Percentiles rank a stretch among this genome's conserved stretches.
Conservation (phyloP, 257 asterid genomes). For the Coffea eugenioides region DNA sequence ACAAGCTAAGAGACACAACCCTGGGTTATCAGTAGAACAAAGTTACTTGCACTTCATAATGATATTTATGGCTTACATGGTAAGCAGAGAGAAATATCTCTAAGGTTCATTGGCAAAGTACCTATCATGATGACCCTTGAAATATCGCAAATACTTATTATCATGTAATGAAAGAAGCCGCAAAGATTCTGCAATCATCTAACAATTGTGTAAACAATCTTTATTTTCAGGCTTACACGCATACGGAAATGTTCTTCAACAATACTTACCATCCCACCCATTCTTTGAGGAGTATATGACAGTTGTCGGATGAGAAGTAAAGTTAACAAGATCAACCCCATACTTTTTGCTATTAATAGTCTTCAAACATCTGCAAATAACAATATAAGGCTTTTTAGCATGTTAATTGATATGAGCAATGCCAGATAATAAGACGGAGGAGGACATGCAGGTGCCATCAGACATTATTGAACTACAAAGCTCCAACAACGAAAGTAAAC, state of each 20-base stretch:
- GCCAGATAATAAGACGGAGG: not conserved
- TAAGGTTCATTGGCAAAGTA: conserved; percentile 19
- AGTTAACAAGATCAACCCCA: conserved; percentile 95
- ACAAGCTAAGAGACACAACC: conserved; percentile 87
- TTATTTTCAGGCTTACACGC: conserved; percentile 14
- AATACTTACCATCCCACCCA: conserved; percentile 95
- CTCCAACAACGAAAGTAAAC: not conserved
- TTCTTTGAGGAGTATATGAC: conserved; percentile 97
- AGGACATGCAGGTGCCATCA: not conserved
- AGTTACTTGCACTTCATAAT: not conserved
- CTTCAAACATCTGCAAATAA: conserved; percentile 70
- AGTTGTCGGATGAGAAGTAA: conserved; percentile 94
- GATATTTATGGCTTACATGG: not conserved
- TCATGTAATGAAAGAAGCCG: conserved; percentile 94
- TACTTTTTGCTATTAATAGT: conserved; percentile 94
- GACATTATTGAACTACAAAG: not conserved
- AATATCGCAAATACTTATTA: conserved; percentile 95
- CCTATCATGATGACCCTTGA: conserved; percentile 99
- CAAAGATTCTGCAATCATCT: conserved; percentile 74
- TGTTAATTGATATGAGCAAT: not conserved
- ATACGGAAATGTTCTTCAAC: not conserved
- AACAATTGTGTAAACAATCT: conserved; percentile 15
- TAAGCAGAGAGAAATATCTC: not conserved
- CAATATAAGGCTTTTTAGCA: conserved; percentile 4
- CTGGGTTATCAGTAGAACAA: conserved; percentile 41